Conservation (phyloP, 192 early-diverging fungal species). For the Entrophospora sp. region DNA sequence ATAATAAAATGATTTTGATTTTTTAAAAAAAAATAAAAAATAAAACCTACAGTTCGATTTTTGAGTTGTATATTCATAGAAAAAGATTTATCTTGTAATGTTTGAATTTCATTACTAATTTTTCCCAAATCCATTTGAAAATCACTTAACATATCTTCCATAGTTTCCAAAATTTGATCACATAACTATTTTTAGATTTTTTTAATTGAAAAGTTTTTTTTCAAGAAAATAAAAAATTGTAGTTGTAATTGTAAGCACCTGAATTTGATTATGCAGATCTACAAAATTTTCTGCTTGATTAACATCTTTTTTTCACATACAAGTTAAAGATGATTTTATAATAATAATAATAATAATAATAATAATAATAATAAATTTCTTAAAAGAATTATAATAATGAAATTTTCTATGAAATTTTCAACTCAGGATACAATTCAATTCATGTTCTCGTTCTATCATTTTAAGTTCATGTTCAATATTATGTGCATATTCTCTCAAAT, state of each 20-base stretch:
- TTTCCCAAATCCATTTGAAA: constrained; percentile 84
- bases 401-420: not conserved
- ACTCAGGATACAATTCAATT: constrained; percentile 49
- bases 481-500: constrained; percentile 77
- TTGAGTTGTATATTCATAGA: constrained; percentile 73
- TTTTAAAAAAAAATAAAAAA: not conserved
- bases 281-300: constrained; percentile 51
- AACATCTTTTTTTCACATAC: constrained; percentile 33
- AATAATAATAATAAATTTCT: not conserved
- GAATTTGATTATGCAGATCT: constrained; percentile 54
- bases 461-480: constrained; percentile 69
- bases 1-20: not conserved
- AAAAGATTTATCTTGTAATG: constrained; percentile 72
- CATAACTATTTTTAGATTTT: constrained; percentile 38
- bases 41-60: constrained; percentile 63
- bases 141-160: constrained; percentile 76
- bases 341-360: not conserved
- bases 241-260: constrained; percentile 31
- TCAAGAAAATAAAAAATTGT: not conserved
- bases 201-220: not conserved
- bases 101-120: constrained; percentile 82
- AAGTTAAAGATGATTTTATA: not conserved
- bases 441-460: constrained; percentile 59
- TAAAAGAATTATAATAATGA: not conserved
- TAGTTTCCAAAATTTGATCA: constrained; percentile 69